Conservation (phyloP, 805 yeast genomes). For the Saturnispora besseyi region DNA sequence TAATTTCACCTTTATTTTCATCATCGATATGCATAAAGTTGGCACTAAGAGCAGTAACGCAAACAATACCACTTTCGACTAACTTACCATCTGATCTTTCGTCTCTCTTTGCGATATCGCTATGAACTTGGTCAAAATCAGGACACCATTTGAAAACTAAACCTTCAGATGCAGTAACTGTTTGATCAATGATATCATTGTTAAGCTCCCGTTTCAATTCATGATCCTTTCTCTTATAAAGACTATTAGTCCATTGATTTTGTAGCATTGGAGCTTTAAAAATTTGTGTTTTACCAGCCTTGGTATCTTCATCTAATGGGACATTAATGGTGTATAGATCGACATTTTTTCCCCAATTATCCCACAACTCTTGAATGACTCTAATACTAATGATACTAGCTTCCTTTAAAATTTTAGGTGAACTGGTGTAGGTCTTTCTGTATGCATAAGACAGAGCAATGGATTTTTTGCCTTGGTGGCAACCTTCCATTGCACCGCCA, state of each 20-base stretch:
- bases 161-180: slow-evolving; percentile 26
- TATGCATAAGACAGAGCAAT: slow-evolving; percentile 87
- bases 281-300: slow-evolving; percentile 49
- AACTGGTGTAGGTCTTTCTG: slow-evolving; percentile 39
- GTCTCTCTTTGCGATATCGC: slow-evolving; percentile 34
- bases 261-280: slow-evolving; percentile 70
- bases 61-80: slow-evolving; percentile 50
- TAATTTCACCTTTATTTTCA: slow-evolving; percentile 45
- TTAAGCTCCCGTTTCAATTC: background rate
- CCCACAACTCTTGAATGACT: slow-evolving; percentile 49
- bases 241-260: slow-evolving; percentile 57
- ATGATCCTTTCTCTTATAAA: slow-evolving; percentile 16
- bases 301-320: slow-evolving; percentile 54
- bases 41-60: slow-evolving; percentile 68
- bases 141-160: slow-evolving; percentile 76
- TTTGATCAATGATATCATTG: slow-evolving; percentile 41
- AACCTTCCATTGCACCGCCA: slow-evolving; percentile 95
- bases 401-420: slow-evolving; percentile 39
- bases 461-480: slow-evolving; percentile 57
- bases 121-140: slow-evolving; percentile 59
- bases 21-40: slow-evolving; percentile 49
- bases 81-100: slow-evolving; percentile 63
- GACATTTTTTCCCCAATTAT: slow-evolving; percentile 46
- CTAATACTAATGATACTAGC: slow-evolving; percentile 65
- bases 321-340: slow-evolving; percentile 81